Percentiles rank a stretch among this genome's conserved stretches.
phyloP scores from a whole-genome alignment of 2,329 filamentous ascomycete genomes.

The Colletotrichum lindemuthianum region DNA sequence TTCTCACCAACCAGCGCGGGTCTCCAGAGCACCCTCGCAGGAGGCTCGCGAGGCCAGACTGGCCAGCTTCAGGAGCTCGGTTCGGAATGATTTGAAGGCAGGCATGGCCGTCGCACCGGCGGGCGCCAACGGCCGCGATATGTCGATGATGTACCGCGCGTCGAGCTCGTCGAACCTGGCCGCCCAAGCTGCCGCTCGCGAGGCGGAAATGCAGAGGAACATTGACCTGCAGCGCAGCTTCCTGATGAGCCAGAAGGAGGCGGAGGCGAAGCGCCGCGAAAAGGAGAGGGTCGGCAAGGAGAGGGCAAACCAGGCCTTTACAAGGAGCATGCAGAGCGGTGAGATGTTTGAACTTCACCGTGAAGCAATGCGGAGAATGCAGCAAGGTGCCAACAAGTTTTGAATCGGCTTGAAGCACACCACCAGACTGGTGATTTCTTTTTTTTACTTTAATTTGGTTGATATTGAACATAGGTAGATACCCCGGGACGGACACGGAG shows the following conservation, averaged over 20 bases:
- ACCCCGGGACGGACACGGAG: slow-evolving; percentile 17
- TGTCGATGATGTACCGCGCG: slow-evolving; percentile 44
- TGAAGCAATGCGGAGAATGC: slow-evolving; percentile 83
- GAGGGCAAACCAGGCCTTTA: slow-evolving; percentile 70
- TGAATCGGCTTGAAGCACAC: not conserved
- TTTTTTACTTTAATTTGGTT: not conserved
- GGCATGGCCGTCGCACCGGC: slow-evolving; percentile 47
- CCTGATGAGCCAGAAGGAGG: slow-evolving; percentile 71
- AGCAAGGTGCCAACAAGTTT: slow-evolving; percentile 56
- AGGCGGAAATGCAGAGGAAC: slow-evolving; percentile 55
- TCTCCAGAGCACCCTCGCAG: slow-evolving; percentile 52
- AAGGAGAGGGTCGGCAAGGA: slow-evolving; percentile 67
- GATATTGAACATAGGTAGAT: slow-evolving; percentile 25
- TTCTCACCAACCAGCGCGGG: slow-evolving; percentile 65
- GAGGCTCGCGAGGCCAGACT: slow-evolving; percentile 67
- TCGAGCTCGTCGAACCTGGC: slow-evolving; percentile 42
- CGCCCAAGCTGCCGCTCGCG: slow-evolving; percentile 44
- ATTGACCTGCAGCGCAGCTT: slow-evolving; percentile 65
- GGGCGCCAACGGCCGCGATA: slow-evolving; percentile 48
- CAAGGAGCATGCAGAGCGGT: slow-evolving; percentile 79
- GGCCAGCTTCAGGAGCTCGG: slow-evolving; percentile 73
- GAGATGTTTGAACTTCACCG: slow-evolving; percentile 81
- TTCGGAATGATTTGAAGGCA: slow-evolving; percentile 69
- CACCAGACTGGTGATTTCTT: not conserved
- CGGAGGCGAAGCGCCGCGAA: slow-evolving; percentile 68